Base-by-base conservation (phyloP, 2,329 filamentous ascomycete species). In the Xylariaceae sp. region DNA sequence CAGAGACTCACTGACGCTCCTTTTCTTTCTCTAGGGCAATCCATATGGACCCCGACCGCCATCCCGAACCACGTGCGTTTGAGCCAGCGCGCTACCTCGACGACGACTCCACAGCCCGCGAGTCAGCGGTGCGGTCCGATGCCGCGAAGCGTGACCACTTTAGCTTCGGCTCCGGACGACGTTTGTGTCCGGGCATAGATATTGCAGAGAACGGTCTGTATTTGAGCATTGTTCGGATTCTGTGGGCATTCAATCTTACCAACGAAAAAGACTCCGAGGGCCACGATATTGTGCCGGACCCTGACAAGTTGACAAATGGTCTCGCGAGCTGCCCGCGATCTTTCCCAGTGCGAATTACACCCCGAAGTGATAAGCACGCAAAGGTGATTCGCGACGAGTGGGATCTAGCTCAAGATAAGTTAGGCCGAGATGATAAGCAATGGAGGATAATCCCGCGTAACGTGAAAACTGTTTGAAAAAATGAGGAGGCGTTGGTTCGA, bases 141-240 rank as follows among this genome's bases (percentile, higher is more conserved):
- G 44, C 48, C 14, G 45, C 51, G 9, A 55, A 60, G 40, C 62
- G 63, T 1, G 63, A 65, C 35, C 62, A 65, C 43, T 65, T 56
- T 41, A 33, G 53, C n/a, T 65, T 62, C 31, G 61, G 62, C 2
- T 54, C 57, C 10, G 61, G 62, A 10, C 58, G 62, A 7, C 58
- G 62, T 12, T 71, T 82, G 30, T 84, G 81, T 58, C 78, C 75
- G 1, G 81, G 51, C 1, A 58, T 54, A 44, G 58, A 62, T 38
- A 52, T 66, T 11, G 58, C 56, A 12, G 65, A 66, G 33, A 39
- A 56, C n/a, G 65, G 62, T 44, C 55, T 71, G 10, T 48, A 60
- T 33, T 59, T 67, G 19, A 58, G 67, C 32, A 65, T 72, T 15
- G 66, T 74, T 3, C 66, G 73, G 5, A 66, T 79, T 18, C 59